phyloP scores from a whole-genome alignment of 345 rosid species.

The Durio zibethinus region DNA sequence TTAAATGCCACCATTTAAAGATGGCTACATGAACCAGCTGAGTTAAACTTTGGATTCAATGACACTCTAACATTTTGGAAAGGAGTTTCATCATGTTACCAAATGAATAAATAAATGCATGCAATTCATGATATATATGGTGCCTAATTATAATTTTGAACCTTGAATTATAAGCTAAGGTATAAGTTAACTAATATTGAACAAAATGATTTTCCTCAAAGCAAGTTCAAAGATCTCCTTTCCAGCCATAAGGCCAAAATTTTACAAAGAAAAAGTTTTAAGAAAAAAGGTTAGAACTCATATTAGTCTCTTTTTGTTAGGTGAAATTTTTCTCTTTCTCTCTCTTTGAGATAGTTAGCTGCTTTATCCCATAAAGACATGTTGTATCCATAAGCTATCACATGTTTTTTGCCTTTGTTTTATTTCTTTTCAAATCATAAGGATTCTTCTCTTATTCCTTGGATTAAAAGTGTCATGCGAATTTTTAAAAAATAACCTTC shows the following conservation, averaged over 20 bases:
- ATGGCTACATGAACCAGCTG: no score
- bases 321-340: neutral
- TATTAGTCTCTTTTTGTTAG: slow-evolving; percentile 16
- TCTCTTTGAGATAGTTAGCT: neutral
- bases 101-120: no score
- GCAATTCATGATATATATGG: no score
- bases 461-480: slow-evolving; percentile 11
- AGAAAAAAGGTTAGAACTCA: neutral
- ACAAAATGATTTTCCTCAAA: neutral
- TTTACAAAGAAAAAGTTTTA: neutral
- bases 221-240: neutral
- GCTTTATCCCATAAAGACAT: slow-evolving; percentile 15
- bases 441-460: neutral
- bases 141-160: neutral
- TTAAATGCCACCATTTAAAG: no score
- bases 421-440: neutral
- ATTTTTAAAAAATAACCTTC: neutral
- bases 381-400: slow-evolving; percentile 14
- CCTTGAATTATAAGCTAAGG: slow-evolving; percentile 5
- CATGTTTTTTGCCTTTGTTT: slow-evolving; percentile 10
- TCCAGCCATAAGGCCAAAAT: neutral
- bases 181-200: neutral
- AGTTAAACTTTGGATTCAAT: no score
- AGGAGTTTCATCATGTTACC: no score
- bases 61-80: no score